Evolutionary conservation across 2,329 filamentous ascomycete species (phyloP).

Genomic region (Xylariaceae sp.): DNA sequence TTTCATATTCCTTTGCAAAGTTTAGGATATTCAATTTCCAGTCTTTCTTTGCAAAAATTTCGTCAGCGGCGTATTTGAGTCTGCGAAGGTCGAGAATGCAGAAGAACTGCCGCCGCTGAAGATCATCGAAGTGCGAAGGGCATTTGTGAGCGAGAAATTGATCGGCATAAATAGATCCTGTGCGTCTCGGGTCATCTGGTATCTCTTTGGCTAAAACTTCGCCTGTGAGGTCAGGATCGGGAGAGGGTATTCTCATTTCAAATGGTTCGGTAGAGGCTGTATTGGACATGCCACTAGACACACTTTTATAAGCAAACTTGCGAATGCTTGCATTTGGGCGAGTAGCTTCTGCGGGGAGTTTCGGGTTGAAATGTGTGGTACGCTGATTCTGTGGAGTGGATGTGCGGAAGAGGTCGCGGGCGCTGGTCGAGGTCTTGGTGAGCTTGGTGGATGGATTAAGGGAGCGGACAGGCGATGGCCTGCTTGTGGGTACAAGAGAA

Average conservation of each 20-base stretch:
- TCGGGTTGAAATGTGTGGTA: conserved; percentile 38
- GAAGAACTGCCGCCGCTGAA: conserved; percentile 66
- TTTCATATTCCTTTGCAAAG: conserved; percentile 69
- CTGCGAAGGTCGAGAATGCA: conserved; percentile 67
- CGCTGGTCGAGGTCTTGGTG: conserved; percentile 25
- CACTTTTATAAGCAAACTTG: conserved; percentile 47
- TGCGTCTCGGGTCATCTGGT: conserved; percentile 57
- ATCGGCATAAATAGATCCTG: conserved; percentile 64
- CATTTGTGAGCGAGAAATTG: conserved; percentile 64
- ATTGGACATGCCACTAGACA: conserved; percentile 56
- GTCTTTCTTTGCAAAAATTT: conserved; percentile 65
- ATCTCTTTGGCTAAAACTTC: conserved; percentile 60
- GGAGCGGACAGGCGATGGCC: conserved; percentile 34
- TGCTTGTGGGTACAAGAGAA: conserved; percentile 42
- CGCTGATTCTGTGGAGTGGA: conserved; percentile 37
- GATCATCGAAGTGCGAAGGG: conserved; percentile 62
- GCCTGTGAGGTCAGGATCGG: conserved; percentile 61
- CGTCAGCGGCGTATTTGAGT: conserved; percentile 66
- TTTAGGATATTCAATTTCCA: conserved; percentile 68
- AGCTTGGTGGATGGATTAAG: conserved; percentile 32
- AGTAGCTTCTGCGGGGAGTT: conserved; percentile 35
- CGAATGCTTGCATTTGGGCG: conserved; percentile 33
- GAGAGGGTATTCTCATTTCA: conserved; percentile 63
- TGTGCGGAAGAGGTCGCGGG: conserved; percentile 41
- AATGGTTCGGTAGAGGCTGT: conserved; percentile 59